Conservation (phyloP, 2,329 filamentous ascomycete species). For the Colletotrichum brevisporum region DNA sequence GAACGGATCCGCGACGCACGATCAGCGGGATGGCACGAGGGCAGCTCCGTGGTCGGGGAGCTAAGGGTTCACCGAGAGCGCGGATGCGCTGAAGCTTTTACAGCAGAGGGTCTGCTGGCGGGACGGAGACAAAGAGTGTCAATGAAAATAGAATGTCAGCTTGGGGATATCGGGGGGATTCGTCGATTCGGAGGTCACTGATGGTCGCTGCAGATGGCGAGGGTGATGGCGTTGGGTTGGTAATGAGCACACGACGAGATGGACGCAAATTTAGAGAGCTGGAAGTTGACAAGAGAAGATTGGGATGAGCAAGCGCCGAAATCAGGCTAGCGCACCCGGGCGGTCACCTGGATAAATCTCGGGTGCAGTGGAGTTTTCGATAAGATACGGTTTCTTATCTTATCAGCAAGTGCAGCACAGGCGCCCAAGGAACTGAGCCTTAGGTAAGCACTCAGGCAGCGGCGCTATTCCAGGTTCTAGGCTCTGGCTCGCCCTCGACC, state of each 20-base stretch:
- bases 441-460: too few relatives aligned
- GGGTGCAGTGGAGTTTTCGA: not conserved
- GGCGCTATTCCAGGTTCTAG: too few relatives aligned
- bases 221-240: conserved; percentile 11
- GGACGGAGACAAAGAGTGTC: not conserved
- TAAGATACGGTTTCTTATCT: conserved; percentile 17
- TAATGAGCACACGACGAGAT: not conserved
- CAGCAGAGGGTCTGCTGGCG: not conserved
- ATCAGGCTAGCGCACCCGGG: conserved; percentile 32
- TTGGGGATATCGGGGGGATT: not conserved
- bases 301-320: conserved; percentile 34
- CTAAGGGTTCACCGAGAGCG: conserved; percentile 20
- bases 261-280: conserved; percentile 34
- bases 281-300: conserved; percentile 38
- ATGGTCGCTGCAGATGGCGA: conserved; percentile 22
- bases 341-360: conserved; percentile 38
- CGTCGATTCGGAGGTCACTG: conserved; percentile 1
- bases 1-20: not conserved
- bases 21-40: not conserved
- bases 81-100: conserved; percentile 27
- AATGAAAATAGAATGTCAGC: not conserved
- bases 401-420: not conserved
- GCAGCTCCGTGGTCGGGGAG: conserved; percentile 6
- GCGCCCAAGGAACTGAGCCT: too few relatives aligned
- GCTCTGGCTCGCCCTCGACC: too few relatives aligned